A percentile compares a stretch with the other conserved stretches of the same genome.
Evolutionary conservation across 176 grass and related monocot species (phyloP).

Genomic region (Oryza brachyantha): DNA sequence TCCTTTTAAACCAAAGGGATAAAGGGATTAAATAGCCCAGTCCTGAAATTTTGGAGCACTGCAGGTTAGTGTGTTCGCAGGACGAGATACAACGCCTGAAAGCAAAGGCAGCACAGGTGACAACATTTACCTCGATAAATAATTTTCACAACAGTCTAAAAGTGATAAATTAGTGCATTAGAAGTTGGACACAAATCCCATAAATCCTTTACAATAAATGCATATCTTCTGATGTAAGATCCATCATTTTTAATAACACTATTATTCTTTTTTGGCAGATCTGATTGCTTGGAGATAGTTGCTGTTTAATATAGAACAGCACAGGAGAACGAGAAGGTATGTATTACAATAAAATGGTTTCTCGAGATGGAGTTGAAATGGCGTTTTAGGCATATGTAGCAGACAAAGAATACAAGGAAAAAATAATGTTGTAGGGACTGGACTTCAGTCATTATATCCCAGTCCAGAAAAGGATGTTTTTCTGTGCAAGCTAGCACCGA

Average conservation of each 20-base stretch:
- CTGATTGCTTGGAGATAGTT: conserved; percentile 15
- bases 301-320: conserved; percentile 21
- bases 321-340: not conserved
- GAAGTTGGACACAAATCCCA: not conserved
- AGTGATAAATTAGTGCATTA: not conserved
- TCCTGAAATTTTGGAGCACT: conserved; percentile 14
- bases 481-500: not conserved
- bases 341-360: conserved; percentile 1
- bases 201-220: not conserved
- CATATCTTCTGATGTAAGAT: not conserved
- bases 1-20: conserved; percentile 10
- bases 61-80: conserved; percentile 67
- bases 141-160: not conserved
- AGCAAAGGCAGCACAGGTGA: conserved; percentile 63
- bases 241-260: not conserved
- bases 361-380: not conserved
- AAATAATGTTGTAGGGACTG: not conserved
- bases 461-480: not conserved
- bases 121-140: not conserved
- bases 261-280: conserved; percentile 24
- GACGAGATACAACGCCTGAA: conserved; percentile 84
- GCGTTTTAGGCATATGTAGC: not conserved
- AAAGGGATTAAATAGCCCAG: not conserved
- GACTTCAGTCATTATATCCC: not conserved
- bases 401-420: not conserved